Base-by-base conservation (phyloP, 208 protist genomes). In the Zelonia costaricensis region DNA sequence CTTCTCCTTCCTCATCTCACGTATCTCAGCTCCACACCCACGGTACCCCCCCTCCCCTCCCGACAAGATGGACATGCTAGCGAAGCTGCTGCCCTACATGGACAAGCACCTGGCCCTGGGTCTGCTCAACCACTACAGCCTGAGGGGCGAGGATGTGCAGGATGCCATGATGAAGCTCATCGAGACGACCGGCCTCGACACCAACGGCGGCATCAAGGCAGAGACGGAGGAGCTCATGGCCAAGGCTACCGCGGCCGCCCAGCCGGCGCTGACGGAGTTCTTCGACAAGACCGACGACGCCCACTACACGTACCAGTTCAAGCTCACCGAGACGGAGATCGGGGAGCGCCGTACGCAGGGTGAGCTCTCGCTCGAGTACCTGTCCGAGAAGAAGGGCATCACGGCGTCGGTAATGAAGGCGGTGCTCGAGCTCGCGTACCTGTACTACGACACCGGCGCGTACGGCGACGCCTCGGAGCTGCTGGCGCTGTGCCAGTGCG, bases 21-120 rank as follows among this genome's bases (percentile, higher is more conserved):
- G 18, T 40, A 33, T 31, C 16, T 42, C 35, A 23, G 51, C 51
- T 18, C 33, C 38, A 23, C 27, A 18, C 33, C 23, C n/a, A 20
- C 53, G 7, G 28, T 12, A 23, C 28, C 4, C 28, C 9, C 49
- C 18, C 20, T 28, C 3, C 18, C 33, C 16, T 18, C 33, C 4
- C n/a, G 47, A 36, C 40, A 82, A 80, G 76, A 78, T 77, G 59
- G 80, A 92, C 9, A 91, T 92, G 69, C 72, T 95, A 51, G 62
- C 45, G 46, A 78, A 76, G 71, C 42, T 93, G 44, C 65, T 92
- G 20, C 86, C 90, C 20, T 81, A 88, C 53, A 80, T 95, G 61
- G 90, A 95, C 69, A 95, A 95, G 65, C 90, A 95, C 73, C 79
- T 92, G 31, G 82, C 79, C 40, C 78, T 95, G 48, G 80, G 82